Base-by-base conservation (phyloP, 1,284 basidiomycete species). In the Phellinidium pouzarii region DNA sequence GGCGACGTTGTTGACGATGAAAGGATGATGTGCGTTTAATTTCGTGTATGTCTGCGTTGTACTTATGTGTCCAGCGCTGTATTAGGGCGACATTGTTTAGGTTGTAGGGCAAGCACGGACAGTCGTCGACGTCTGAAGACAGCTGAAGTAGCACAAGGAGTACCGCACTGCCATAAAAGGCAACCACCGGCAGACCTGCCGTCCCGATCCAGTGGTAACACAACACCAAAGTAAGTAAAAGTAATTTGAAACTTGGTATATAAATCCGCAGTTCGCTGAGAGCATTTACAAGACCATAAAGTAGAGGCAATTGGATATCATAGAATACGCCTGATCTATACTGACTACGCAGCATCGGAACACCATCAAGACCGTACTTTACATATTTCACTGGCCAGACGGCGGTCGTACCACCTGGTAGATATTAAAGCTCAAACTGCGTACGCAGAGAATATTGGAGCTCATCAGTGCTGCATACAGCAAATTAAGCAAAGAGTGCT, bases 361-460 rank as follows among this genome's bases (percentile, higher is more conserved):
- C 41, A 27, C 20, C 34, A 17, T 14, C 44, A 4, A n/a, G n/a
- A 34, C 31, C 31, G 49, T 56, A 29, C 34, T 14, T 19, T 19
- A 14, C 25, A 47, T 19, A 12, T 26, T 31, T 40, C 42, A 47
- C 25, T 26, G 29, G 20, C 47, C 48, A n/a, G 57, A 5, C 26
- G 68, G 64, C 34, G 77, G n/a, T n/a, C n/a, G 60, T 22, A 77
- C 57, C 6, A 86, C 72, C 53, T 79, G 70, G 62, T 88, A 85
- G 50, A 91, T 79, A 62, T 91, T 91, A 66, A 82, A 91, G 55
- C 78, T 77, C 60, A 91, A 68, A 64, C 87, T 90, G 65, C 22
- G 38, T 22, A 40, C 43, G 27, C 17, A 53, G 26, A 22, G 5
- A 17, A 29, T 17, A 11, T 34, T 34, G 31, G 14, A 34, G 14